A percentile compares a stretch with the other conserved stretches of the same genome.
These are phyloP conservation scores for Gaeumannomyces sp. DNA, from an alignment of 2,329 filamentous ascomycete species.

Conservation along the genomic window DNA sequence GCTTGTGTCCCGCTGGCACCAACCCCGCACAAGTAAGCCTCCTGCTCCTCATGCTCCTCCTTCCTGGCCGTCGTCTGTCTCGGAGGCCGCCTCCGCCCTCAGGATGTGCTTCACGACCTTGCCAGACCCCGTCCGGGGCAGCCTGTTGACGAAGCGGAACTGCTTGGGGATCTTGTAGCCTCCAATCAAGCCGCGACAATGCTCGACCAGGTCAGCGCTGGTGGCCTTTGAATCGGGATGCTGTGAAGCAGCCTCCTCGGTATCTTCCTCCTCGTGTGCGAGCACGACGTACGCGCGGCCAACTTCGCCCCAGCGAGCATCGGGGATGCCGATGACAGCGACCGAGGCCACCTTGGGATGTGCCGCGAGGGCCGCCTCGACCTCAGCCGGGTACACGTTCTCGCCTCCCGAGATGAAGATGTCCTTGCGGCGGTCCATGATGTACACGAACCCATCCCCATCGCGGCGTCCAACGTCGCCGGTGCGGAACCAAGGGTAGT, in stretches of 20 bases:
- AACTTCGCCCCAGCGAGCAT: slow-evolving; percentile 13
- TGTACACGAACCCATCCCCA: slow-evolving; percentile 13
- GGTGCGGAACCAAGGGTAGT: slow-evolving; percentile 5
- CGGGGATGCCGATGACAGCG: slow-evolving; percentile 12
- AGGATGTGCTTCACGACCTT: slow-evolving; percentile 14
- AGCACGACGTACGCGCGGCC: slow-evolving; percentile 11
- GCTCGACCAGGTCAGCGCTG: slow-evolving; percentile 3
- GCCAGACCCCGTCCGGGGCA: slow-evolving; percentile 13
- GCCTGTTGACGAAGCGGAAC: slow-evolving; percentile 8
- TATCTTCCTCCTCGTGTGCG: neutral
- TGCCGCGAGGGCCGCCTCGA: slow-evolving; percentile 13
- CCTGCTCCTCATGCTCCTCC: neutral
- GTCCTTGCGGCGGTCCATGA: slow-evolving; percentile 13
- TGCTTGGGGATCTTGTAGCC: slow-evolving; percentile 12
- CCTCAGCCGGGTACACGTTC: slow-evolving; percentile 15
- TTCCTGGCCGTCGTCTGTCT: neutral
- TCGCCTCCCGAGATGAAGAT: slow-evolving; percentile 15
- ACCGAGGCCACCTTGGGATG: slow-evolving; percentile 13
- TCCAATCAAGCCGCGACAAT: slow-evolving; percentile 7
- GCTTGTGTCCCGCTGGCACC: too few species aligned
- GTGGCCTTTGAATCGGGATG: neutral
- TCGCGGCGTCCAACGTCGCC: slow-evolving; percentile 11
- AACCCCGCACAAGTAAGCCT: neutral
- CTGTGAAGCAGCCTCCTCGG: too few species aligned
- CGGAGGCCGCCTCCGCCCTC: neutral